These are phyloP conservation scores for Musa itinerans DNA, from an alignment of 176 grass and related monocot genomes.

Conservation along the genomic window DNA sequence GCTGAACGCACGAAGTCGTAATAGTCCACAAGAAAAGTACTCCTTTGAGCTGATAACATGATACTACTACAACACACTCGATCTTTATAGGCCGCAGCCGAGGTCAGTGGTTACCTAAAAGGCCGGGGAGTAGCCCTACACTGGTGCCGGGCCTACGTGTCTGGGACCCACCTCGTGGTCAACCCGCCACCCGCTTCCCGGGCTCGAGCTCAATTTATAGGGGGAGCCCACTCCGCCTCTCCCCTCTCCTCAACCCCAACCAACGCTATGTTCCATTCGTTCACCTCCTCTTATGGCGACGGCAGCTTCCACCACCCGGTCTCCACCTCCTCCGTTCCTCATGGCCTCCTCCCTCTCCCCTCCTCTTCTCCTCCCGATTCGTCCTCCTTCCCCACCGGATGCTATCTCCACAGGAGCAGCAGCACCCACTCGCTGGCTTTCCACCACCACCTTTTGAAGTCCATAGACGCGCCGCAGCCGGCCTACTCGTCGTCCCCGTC, in stretches of 20 bases:
- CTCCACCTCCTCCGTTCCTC: slow-evolving; percentile 24
- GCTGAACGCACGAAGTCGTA: too few relatives aligned
- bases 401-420: slow-evolving; percentile 40
- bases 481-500: slow-evolving; percentile 41
- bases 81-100: too few relatives aligned
- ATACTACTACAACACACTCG: too few relatives aligned
- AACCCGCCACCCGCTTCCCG: neutral
- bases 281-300: slow-evolving; percentile 24
- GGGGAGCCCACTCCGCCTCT: neutral
- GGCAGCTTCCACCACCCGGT: slow-evolving; percentile 22
- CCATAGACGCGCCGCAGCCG: slow-evolving; percentile 32
- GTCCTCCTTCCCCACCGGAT: slow-evolving; percentile 28
- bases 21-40: too few relatives aligned
- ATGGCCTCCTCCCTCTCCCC: slow-evolving; percentile 16
- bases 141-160: too few relatives aligned
- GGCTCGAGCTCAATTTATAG: neutral
- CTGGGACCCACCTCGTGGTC: neutral
- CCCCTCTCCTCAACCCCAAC: slow-evolving; percentile 2
- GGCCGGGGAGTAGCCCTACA: too few relatives aligned
- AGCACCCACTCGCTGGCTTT: slow-evolving; percentile 49
- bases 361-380: slow-evolving; percentile 26
- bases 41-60: too few relatives aligned
- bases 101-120: too few relatives aligned
- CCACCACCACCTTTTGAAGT: neutral
- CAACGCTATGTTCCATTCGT: slow-evolving; percentile 43